Evolutionary conservation across 768 basidiomycete species (phyloP).

Genomic region (Lactifluus hygrophoroides): DNA sequence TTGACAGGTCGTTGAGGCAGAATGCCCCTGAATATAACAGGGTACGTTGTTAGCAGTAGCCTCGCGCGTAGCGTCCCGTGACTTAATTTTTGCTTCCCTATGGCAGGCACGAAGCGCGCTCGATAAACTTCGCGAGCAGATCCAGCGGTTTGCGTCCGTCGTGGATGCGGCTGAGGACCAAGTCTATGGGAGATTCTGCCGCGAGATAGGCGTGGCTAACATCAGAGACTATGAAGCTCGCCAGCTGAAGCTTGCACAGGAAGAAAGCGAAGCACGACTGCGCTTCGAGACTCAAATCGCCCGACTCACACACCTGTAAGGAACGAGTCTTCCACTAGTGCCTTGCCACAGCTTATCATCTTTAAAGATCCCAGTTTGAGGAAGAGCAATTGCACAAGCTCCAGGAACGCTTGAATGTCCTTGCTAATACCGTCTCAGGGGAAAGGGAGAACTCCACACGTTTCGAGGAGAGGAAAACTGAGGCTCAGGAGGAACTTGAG

Average conservation of each 20-base stretch:
- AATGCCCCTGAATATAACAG: constrained; percentile 63
- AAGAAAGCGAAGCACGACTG: constrained; percentile 76
- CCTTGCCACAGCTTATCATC: not conserved
- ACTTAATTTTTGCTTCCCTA: not conserved
- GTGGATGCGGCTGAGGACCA: constrained; percentile 75
- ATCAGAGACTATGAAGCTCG: constrained; percentile 93
- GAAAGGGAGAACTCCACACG: constrained; percentile 48
- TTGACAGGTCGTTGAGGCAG: constrained; percentile 61
- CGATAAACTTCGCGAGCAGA: constrained; percentile 42
- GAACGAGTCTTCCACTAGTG: constrained; percentile 9
- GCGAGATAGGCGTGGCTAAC: constrained; percentile 63
- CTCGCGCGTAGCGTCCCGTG: not conserved
- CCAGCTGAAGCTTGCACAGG: constrained; percentile 80
- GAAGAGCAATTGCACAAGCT: constrained; percentile 59
- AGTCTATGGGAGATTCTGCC: constrained; percentile 72
- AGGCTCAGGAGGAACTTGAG: constrained; percentile 51
- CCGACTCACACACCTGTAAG: constrained; percentile 77
- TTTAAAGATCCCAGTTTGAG: constrained; percentile 70
- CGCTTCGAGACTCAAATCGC: constrained; percentile 83
- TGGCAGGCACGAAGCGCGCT: constrained; percentile 47
- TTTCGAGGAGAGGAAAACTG: constrained; percentile 45
- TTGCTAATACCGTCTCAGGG: constrained; percentile 42
- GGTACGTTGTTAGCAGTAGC: constrained; percentile 31
- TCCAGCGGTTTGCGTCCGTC: constrained; percentile 43
- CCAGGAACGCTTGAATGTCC: constrained; percentile 50